Base-by-base conservation (phyloP, 495 filamentous ascomycete genomes). In the Neurospora sp. region DNA sequence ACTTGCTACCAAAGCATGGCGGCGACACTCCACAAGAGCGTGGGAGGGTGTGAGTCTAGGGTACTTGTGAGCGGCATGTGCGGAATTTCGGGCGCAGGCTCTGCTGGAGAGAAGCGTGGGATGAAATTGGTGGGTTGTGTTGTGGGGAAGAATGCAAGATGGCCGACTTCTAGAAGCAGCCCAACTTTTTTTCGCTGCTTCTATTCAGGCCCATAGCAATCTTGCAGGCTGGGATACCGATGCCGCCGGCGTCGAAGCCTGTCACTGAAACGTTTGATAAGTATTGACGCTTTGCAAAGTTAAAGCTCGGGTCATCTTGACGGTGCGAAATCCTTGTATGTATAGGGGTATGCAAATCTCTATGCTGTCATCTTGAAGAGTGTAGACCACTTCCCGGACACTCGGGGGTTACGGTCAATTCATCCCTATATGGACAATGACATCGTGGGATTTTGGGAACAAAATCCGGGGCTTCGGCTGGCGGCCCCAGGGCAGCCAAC, bases 71-170 rank as follows among this genome's bases (percentile, higher is more conserved):
- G 53, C 71, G 11, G 27, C 37, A 18, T 40, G 70, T 73, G 72
- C 73, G 74, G 76, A 76, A 75, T 42, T 39, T 75, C 61, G 72
- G 76, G 77, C 53, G 53, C 73, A 73, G 74, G 74, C 74, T 69
- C 73, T 77, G 75, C 72, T 65, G 53, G 72, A 70, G 65, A 72
- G 7, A 38, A 69, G 75, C 75, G 76, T 72, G 77, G 77, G 76
- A 79, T 78, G 75, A 59, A 73, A 65, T 65, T 65, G 53, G 53
- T 71, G 69, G 48, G 73, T 38, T 38, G 39, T 68, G 12, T 22
- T 73, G 72, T 77, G 71, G 74, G 74, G 72, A 69, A 73, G 69
- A 65, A 65, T 65, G 53, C 53, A 65, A 37, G 53, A 65, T 37
- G 53, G 53, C 53, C 14, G 53, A 65, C 53, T 65, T 65, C 53